Base-by-base conservation (phyloP, 2,329 filamentous ascomycete genomes). In the Sclerotinia minor region DNA sequence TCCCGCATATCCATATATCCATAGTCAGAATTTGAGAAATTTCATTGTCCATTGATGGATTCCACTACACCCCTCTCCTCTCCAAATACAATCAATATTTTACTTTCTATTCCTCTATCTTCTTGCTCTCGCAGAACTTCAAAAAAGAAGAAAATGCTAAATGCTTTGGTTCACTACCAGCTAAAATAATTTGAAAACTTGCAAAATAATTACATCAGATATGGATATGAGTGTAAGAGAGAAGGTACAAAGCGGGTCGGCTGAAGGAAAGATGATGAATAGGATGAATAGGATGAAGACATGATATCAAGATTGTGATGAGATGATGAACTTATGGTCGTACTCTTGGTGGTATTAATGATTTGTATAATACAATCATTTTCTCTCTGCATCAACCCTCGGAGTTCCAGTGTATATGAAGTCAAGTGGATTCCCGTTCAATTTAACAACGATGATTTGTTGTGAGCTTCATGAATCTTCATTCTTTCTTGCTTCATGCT, bases 11-110 rank as follows among this genome's bases (percentile, higher is more conserved):
- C 32, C 41, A 59, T 13, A 41, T 41, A 53, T 41, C 11, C 58
- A 38, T 61, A 49, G 45, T 61, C 44, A 49, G 21, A 61, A 61
- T 61, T 26, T 61, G 58, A 61, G 58, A 47, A 49, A 45, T 38
- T n/a, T 2, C 13, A 19, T n/a, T 15, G 17, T 61, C 44, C 26
- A 26, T 49, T 29, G 29, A 61, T 61, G 45, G 7, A 61, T 8
- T 38, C 26, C 26, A 24, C 21, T 49, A 15, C 26, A 61, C 21
- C 24, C 26, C 26, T 19, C 29, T 49, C 29, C 19, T 60, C 45
- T 50, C 21, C 13, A 26, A 61, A 61, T 49, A 15, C 58, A 61
- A 61, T 61, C 21, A 38, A 61, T 11, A 24, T 24, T 38, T 47
- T 21, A 24, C n/a, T 50, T 41, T 8, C 15, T 50, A 6, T 5